Evolutionary conservation across 805 yeast species (phyloP).

Genomic region (Sugiyamaella floridensis): DNA sequence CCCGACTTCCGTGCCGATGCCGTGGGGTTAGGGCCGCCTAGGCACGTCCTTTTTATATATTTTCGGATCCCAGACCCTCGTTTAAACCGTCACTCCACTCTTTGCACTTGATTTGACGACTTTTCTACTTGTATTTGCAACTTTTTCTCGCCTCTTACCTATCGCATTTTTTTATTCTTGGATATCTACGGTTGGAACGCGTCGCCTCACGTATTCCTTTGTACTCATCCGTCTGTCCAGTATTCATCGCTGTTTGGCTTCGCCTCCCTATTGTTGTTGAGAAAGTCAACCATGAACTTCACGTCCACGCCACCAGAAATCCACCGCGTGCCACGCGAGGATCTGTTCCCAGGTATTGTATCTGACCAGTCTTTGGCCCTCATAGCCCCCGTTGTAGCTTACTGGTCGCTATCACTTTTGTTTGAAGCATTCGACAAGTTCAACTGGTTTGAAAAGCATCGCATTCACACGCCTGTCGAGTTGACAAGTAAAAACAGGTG

Average conservation of each 20-base stretch:
- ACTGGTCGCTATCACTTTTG: constrained; percentile 71
- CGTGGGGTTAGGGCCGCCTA: no score
- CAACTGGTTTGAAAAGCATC: constrained; percentile 69
- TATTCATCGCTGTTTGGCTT: not conserved
- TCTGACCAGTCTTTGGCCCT: constrained; percentile 71
- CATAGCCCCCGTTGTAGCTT: constrained; percentile 68
- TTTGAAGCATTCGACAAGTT: constrained; percentile 71
- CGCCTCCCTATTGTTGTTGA: not conserved
- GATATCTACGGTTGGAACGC: no score
- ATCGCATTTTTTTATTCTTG: no score
- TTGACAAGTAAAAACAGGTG: constrained; percentile 72
- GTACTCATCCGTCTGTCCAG: no score
- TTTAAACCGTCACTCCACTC: no score
- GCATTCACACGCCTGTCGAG: constrained; percentile 91
- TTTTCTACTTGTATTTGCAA: no score
- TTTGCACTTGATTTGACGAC: no score
- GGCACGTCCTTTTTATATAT: no score
- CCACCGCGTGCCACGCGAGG: constrained; percentile 3
- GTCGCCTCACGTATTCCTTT: no score
- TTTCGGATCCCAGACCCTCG: no score
- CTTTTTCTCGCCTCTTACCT: no score
- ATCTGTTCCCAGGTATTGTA: constrained; percentile 45
- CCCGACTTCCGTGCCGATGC: no score
- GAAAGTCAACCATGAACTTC: not conserved
- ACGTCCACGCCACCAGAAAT: constrained; percentile 12